Evolutionary conservation across 2,329 filamentous ascomycete species (phyloP), one percentile per base, ranked within the genome.

Genomic region (Stenocarpella maydis): DNA sequence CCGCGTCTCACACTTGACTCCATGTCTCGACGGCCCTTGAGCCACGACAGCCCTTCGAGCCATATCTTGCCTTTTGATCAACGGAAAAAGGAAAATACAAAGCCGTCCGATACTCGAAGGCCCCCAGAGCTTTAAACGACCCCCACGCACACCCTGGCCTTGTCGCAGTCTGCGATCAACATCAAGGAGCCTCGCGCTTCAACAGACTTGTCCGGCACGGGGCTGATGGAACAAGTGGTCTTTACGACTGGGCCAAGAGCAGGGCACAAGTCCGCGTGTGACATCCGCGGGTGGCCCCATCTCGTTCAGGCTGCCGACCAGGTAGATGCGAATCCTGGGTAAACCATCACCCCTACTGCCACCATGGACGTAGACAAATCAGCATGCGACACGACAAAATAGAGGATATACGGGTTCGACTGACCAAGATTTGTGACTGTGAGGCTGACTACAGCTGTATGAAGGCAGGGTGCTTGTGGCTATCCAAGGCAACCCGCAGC

Each of bases 1-100:
- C 53, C 66, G 53, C 53, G 28, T 69, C 60, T 66, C 60, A 21
- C 28, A 21, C 28, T 66, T 66, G 66, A 61, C 47, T 58, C 24
- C 69, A 53, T 65, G 52, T 64, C 52, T 65, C 31, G 54, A 66
- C 61, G 31, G 41, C 26, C 53, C 19, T n/a, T 17, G 7, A 65
- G 65, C 43, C 37, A 50, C 15, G 37, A 10, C 45, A 53, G 58
- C 41, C 58, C 21, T 61, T 31, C 41, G 19, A 61, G 58, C 41
- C 58, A 63, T 10, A 17, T 34, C n/a, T 37, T 37, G 21, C 41
- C 61, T 28, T 7, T 34, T 55, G 19, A 7, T 9, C 15, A 14
- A 41, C 4, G 41, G 47, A 65, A 68, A 45, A 47, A 70, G 26
- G 31, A 65, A 37, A 47, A 39, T 7, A 14, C 8, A 17, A 31